Conservation (phyloP, 2,329 filamentous ascomycete genomes). For the Ophiostoma triangulosporum region DNA sequence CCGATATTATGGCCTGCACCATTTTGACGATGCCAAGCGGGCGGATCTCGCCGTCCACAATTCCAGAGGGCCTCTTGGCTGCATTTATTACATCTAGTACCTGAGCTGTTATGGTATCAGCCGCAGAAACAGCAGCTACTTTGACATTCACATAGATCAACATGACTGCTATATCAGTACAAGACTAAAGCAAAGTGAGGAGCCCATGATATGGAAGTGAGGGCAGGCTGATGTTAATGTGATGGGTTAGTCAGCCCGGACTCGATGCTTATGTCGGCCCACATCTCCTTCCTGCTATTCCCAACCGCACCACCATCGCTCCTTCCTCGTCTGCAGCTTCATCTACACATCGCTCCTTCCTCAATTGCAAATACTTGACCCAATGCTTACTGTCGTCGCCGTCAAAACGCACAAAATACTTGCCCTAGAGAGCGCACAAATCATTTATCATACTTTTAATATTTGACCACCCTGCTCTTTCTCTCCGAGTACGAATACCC, state of each 20-base stretch:
- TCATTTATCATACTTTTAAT: background rate
- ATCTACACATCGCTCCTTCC: background rate
- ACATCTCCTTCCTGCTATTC: background rate
- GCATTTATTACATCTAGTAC: slow-evolving; percentile 53
- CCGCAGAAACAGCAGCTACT: too few species aligned
- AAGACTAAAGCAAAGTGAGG: too few species aligned
- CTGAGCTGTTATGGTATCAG: slow-evolving; percentile 71
- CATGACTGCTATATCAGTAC: too few species aligned
- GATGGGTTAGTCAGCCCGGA: too few species aligned
- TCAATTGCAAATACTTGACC: background rate
- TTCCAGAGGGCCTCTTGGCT: slow-evolving; percentile 61
- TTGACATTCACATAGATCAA: too few species aligned
- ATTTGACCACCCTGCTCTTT: background rate
- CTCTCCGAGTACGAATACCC: background rate
- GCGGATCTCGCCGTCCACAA: slow-evolving; percentile 74
- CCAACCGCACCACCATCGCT: background rate
- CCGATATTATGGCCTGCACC: slow-evolving; percentile 58
- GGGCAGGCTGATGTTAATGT: too few species aligned
- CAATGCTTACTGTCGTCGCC: background rate
- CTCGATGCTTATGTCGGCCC: too few species aligned
- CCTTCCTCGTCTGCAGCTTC: background rate
- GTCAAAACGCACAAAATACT: background rate
- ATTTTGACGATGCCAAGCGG: slow-evolving; percentile 61
- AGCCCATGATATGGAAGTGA: too few species aligned
- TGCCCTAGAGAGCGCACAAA: background rate